phyloP scores from a whole-genome alignment of 139 green algal genomes.

The Volvox africanus region DNA sequence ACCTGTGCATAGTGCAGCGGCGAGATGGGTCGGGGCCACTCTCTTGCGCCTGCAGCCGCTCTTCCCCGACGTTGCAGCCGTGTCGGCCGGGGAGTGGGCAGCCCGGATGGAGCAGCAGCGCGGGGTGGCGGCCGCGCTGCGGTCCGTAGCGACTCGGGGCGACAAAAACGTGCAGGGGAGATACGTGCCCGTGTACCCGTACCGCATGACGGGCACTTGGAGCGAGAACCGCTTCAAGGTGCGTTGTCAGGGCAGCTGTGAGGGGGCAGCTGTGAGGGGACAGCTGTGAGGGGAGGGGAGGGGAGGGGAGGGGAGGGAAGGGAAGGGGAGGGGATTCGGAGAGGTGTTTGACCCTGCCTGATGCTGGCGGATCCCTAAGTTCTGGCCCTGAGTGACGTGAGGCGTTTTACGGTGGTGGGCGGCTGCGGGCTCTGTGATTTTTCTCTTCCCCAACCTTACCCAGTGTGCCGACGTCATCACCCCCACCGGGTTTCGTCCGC shows the following conservation, averaged over 20 bases:
- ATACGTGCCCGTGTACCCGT: slow-evolving; percentile 34
- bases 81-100: background rate
- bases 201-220: slow-evolving; percentile 13
- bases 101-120: background rate
- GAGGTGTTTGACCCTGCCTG: too few relatives aligned
- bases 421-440: too few relatives aligned
- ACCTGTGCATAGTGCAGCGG: background rate
- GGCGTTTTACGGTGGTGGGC: too few relatives aligned
- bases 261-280: too few relatives aligned
- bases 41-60: background rate
- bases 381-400: too few relatives aligned
- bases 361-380: too few relatives aligned
- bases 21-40: background rate
- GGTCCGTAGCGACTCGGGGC: background rate
- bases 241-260: background rate
- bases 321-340: background rate
- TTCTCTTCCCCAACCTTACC: too few relatives aligned
- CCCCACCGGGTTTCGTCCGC: too few relatives aligned
- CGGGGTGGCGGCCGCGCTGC: background rate
- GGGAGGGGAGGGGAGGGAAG: too few relatives aligned
- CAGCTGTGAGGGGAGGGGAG: too few relatives aligned
- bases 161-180: background rate
- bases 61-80: background rate
- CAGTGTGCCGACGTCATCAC: too few relatives aligned
- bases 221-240: slow-evolving; percentile 37